Base-by-base conservation (phyloP, 306 rosid genomes). In the Malus sieversii region DNA sequence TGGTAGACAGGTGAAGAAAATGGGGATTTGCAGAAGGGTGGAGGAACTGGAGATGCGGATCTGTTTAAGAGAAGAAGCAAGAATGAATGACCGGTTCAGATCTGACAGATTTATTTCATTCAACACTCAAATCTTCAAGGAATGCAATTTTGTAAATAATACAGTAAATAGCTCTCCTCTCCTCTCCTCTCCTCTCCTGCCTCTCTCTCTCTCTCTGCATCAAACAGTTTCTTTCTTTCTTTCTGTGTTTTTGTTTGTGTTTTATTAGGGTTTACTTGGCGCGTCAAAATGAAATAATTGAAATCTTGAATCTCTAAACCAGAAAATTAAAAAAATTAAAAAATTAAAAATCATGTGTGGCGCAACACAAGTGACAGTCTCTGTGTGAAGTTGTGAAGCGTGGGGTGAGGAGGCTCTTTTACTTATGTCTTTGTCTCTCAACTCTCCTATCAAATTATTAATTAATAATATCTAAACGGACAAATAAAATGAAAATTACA, bases 231-330 rank as follows among this genome's bases (percentile, higher is more conserved):
- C 44, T 71, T 14, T 7, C 44, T 71, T 14, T 20, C 12, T 20
- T 7, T 7, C 42, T 38, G 42, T 38, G 13, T 48, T 27, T 44
- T 53, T 48, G 65, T 11, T 23, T 4, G 32, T 25, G 66, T 27
- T 23, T 71, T 62, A 22, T 32, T 71, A 53, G 75, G 64, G 75
- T 52, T 71, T 70, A 20, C 63, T 52, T 71, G 75, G 75, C 75
- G 74, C 74, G 46, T 59, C 74, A 16, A 18, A 18, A 27, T 42
- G 45, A 42, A 42, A 42, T 42, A 42, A 42, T 42, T 70, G 74
- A 51, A 51, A 70, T 70, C 61, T 48, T 18, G 38, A 48, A 51
- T 18, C 40, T 29, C 27, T 0, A 19, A 13, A 30, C 61, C 61
- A 14, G 46, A 68, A 13, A 44, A 18, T 2, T 0, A 53, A 13